phyloP scores from a whole-genome alignment of 768 basidiomycete species.

The Lactarius deliciosus region DNA sequence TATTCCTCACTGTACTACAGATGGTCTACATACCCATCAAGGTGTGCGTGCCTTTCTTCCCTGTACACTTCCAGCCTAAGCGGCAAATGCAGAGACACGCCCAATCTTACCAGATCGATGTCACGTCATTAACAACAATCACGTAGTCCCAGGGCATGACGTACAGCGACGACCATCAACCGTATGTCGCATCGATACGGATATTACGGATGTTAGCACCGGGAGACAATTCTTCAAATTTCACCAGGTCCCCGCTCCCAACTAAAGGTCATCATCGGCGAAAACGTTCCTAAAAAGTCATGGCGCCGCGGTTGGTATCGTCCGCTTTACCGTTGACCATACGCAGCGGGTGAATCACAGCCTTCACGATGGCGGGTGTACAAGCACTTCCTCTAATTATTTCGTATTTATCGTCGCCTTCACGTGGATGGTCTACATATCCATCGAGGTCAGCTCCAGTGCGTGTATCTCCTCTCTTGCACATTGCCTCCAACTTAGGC shows the following conservation, averaged over 20 bases:
- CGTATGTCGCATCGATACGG: background rate
- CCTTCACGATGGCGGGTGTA: constrained; percentile 70
- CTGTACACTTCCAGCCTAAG: no score
- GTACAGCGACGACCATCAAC: no score
- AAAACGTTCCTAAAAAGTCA: background rate
- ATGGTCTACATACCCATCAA: no score
- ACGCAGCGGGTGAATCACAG: constrained; percentile 32
- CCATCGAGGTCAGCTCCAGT: constrained; percentile 72
- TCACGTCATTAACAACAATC: no score
- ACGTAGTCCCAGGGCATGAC: no score
- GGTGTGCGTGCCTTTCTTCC: no score
- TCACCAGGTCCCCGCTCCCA: constrained; percentile 31
- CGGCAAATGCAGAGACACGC: no score
- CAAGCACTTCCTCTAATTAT: constrained; percentile 84
- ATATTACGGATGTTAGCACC: constrained; percentile 30
- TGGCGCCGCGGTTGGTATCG: constrained; percentile 37
- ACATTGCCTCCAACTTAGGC: constrained; percentile 17
- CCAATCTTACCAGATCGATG: no score
- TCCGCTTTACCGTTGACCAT: constrained; percentile 51
- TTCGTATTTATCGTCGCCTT: constrained; percentile 58
- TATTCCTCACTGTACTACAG: no score
- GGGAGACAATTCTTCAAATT: constrained; percentile 35
- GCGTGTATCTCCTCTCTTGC: constrained; percentile 36
- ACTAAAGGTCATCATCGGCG: constrained; percentile 14
- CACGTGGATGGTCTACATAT: constrained; percentile 75